Conservation (phyloP, 2,329 filamentous ascomycete genomes). For the Coleophoma cylindrospora region DNA sequence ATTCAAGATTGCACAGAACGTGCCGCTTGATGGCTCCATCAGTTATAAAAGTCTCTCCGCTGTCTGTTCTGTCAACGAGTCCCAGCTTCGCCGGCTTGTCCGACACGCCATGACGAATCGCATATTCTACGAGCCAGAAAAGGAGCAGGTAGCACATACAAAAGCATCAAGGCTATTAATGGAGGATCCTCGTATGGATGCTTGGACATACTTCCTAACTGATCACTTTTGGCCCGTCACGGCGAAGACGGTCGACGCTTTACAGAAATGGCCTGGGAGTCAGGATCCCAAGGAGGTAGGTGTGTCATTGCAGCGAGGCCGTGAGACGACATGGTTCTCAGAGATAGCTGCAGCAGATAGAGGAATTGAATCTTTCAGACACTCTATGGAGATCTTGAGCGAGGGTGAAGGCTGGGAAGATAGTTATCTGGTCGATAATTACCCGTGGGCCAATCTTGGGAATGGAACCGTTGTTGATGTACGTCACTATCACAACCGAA, state of each 20-base stretch:
- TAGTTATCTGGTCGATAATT: slow-evolving; percentile 16
- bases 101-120: slow-evolving; percentile 51
- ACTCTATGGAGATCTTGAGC: slow-evolving; percentile 21
- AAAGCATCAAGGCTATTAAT: slow-evolving; percentile 31
- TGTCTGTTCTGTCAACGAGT: slow-evolving; percentile 4
- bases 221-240: slow-evolving; percentile 27
- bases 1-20: slow-evolving; percentile 25
- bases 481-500: neutral
- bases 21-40: slow-evolving; percentile 40
- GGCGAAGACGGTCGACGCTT: slow-evolving; percentile 26
- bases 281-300: slow-evolving; percentile 29
- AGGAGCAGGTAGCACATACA: slow-evolving; percentile 34
- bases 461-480: slow-evolving; percentile 21
- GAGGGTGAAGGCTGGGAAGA: slow-evolving; percentile 14
- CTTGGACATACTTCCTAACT: slow-evolving; percentile 27
- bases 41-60: slow-evolving; percentile 35
- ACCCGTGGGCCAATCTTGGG: slow-evolving; percentile 19
- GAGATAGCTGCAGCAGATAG: neutral
- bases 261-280: slow-evolving; percentile 30
- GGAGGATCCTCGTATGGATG: slow-evolving; percentile 20
- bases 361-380: slow-evolving; percentile 21
- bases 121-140: slow-evolving; percentile 36
- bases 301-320: slow-evolving; percentile 4
- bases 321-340: neutral
- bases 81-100: slow-evolving; percentile 41